Evolutionary conservation across 371 early-diverging fungal genomes (phyloP), one percentile per base, ranked within the genome.

Genomic region (Capniomyces stellatus): DNA sequence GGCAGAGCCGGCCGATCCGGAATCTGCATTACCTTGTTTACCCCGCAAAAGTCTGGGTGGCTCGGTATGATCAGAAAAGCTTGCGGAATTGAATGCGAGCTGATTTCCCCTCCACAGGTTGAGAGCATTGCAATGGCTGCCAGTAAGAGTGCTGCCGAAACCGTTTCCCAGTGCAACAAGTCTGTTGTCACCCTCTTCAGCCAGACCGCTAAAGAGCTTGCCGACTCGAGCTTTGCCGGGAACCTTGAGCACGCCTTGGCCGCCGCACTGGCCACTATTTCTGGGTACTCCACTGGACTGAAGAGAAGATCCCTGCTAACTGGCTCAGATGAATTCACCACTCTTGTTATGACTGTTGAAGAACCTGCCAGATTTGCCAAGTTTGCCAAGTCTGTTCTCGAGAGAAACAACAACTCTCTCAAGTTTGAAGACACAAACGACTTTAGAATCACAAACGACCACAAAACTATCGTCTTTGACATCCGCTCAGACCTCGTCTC

Each of bases 1-100:
- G 98, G 94, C 29, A 87, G 96, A 70, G 94, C 92, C 10, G 94
- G 94, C 24, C 81, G 83, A 46, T 73, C 74, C 29, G 98, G 98
- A 52, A 77, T 79, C 13, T 89, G 92, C 63, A 82, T 96, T 30
- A 91, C 89, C 25, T 88, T 92, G 68, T 91, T 76, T 72, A 90
- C 89, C 61, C 81, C 85, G 25, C 71, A 73, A 30, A 88, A 91
- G 66, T 81, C 82, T 60, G 77, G 80, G 60, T 72, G 83, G 57
- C 67, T 90, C 23, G 67, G 73, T 29, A 77, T 71, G 58, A 88
- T 92, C 59, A 68, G 81, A 48, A 72, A 76, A 50, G 72, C 76
- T 47, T 82, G 89, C 15, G 87, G 89, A 52, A 84, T 87, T 54
- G 67, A 76, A 43, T 89, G 90, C 68, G 75, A 77, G 65, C 70